Base-by-base conservation (phyloP, 192 early-diverging fungal species). In the Coemansia sp. region DNA sequence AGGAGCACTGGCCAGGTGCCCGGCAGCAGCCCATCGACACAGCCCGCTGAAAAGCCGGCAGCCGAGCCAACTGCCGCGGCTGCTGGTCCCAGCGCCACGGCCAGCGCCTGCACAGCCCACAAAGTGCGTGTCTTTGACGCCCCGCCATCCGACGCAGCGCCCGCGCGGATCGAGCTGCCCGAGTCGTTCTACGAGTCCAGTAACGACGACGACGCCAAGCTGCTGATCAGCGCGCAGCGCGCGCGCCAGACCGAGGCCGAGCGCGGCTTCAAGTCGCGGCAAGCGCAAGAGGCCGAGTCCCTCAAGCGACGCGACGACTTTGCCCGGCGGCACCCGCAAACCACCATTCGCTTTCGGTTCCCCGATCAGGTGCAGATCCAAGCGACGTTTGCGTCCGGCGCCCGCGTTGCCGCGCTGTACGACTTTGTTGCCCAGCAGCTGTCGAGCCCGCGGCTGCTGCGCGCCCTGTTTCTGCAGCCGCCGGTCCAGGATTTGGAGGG, bases 161-260 rank as follows among this genome's bases (percentile, higher is more conserved):
- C 71, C 3, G 64, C 68, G 21, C 72, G 62, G 8, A 32, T 90
- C 50, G 85, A 88, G 17, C 70, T 94, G 10, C 93, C 94, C 1
- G 91, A 90, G 23, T 86, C 90, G 19, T 95, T 94, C 65, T 98
- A 91, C 77, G 81, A 88, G 38, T 59, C 91, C 7, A 39, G 14
- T 15, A 68, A 82, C 0, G 34, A 83, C 5, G 67, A 79, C 44
- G 93, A 98, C 58, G 67, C 94, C 39, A 77, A 82, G 48, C 58
- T 80, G 20, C 51, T 93, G 20, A 66, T 91, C 49, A 68, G 79
- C 29, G 67, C 79, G 7, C 82, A 88, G 60, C 57, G 64, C 8
- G 61, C 64, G 20, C 80, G 82, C 8, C 64, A 81, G 23, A 67
- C 68, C 7, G 63, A 82, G 17, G 85, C 90, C 41, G 83, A 87